Conservation (phyloP, 495 filamentous ascomycete species). For the Aspergillus homomorphus region DNA sequence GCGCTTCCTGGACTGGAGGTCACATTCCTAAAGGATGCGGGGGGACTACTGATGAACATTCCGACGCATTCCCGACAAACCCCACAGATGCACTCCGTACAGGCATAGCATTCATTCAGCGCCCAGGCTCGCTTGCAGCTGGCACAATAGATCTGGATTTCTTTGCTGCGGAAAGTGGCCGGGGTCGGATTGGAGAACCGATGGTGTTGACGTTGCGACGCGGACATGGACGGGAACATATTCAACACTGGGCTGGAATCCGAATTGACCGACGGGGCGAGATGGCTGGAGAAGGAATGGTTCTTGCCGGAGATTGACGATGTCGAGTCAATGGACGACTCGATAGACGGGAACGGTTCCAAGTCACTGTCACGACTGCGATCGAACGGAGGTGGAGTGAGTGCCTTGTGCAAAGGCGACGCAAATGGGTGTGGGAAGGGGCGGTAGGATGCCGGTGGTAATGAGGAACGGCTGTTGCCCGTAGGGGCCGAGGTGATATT, state of each 20-base stretch:
- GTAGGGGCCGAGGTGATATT: slow-evolving; percentile 43
- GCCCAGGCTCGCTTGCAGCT: slow-evolving; percentile 70
- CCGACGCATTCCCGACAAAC: slow-evolving; percentile 83
- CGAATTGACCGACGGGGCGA: slow-evolving; percentile 43
- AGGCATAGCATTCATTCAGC: slow-evolving; percentile 79
- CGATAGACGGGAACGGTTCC: slow-evolving; percentile 83
- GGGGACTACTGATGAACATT: slow-evolving; percentile 60
- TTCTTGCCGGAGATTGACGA: slow-evolving; percentile 54
- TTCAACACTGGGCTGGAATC: slow-evolving; percentile 51
- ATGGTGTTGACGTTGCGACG: slow-evolving; percentile 43
- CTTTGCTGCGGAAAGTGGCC: slow-evolving; percentile 40
- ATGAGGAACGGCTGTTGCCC: slow-evolving; percentile 64
- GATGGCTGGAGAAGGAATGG: slow-evolving; percentile 58
- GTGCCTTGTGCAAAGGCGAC: slow-evolving; percentile 79
- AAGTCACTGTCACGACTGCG: slow-evolving; percentile 52
- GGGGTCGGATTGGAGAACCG: slow-evolving; percentile 49
- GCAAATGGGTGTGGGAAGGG: slow-evolving; percentile 64
- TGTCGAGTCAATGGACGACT: slow-evolving; percentile 60
- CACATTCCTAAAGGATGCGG: slow-evolving; percentile 37
- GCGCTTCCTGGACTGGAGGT: slow-evolving; percentile 43
- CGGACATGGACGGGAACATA: slow-evolving; percentile 34
- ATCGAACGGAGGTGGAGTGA: slow-evolving; percentile 76
- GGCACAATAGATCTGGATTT: slow-evolving; percentile 86
- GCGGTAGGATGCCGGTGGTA: slow-evolving; percentile 57
- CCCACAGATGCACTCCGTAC: slow-evolving; percentile 91